Evolutionary conservation across 805 yeast genomes (phyloP), one percentile per base, ranked within the genome.

Genomic region (Sungouiella thailandica): DNA sequence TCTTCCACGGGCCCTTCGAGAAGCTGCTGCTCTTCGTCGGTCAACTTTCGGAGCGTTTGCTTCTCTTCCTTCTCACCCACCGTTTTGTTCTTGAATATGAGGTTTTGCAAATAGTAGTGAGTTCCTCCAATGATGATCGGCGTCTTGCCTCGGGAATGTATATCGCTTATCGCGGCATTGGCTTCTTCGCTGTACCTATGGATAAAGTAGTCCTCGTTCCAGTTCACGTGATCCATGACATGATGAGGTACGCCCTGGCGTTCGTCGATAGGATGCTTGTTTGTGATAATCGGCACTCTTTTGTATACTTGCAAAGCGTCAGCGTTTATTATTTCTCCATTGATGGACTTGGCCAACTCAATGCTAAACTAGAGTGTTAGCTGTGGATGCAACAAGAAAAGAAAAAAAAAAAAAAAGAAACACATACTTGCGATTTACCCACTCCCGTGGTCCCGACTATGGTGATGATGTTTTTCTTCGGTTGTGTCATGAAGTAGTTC

Each of bases 101-200:
- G 54, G 7, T 84, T 77, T 57, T 85, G 96, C 23, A 87, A 63
- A 53, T 93, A 93, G 56, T 93, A 93, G 52, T 89, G 97, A 0
- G 98, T 93, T 0, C 98, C 98, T 4, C 98, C 98, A 1, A 93
- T 93, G 0, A 93, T 55, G 3, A 93, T 83, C 0, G 98, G 97
- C 1, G 83, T 46, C 49, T 87, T 88, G 0, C 84, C 84, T 14
- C 83, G 53, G 0, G 53, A 35, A 39, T 80, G 81, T 8, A 90
- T 80, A 20, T 78, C 83, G 0, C 72, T 70, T 6, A 89, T 83
- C 12, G 75, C 68, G 1, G 43, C 54, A 22, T 65, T 49, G 7
- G 95, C 96, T 45, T 87, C 96, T 23, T 64, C 52, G 32, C 80
- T 78, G 53, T 89, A 93, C 34, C 83, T 61, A 49, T 85, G 94